Base-by-base conservation (phyloP, 164 flowering plant species). In the Tetracentron sinense region DNA sequence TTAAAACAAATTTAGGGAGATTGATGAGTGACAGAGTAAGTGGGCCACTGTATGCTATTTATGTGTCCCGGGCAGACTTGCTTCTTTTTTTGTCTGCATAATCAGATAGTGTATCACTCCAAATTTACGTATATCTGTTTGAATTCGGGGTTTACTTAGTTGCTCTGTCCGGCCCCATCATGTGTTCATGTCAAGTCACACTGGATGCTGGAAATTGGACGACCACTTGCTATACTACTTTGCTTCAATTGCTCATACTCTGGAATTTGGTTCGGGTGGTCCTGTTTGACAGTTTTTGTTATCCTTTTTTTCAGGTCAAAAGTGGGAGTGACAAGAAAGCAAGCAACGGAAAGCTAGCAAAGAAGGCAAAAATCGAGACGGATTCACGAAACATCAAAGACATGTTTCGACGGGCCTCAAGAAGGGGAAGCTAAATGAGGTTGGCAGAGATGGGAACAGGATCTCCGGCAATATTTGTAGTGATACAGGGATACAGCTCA, bases 321-420 rank as follows among this genome's bases (percentile, higher is more conserved):
- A 72, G 38, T 35, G 72, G 35, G 35, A 67, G 60, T 38, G 82
- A 76, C 28, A 83, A 69, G 77, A 85, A 68, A 70, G 63, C 74
- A 23, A 71, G 62, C 68, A 56, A 29, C 29, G 75, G 74, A 58
- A 84, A 64, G 76, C 88, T 75, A 68, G 64, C 76, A 2, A 91
- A 88, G 68, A 87, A 83, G 81, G 70, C 72, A 30, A 91, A 87
- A 73, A 54, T 74, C 51, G 96, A 88, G 83, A 83, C 82, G 7
- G 75, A 75, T 59, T 88, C 96, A 23, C 71, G 30, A 7, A 85
- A 83, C 73, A 91, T 91, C 47, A 82, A 74, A 77, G 96, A 91
- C 50, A 91, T 91, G 96, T 91, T 91, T 60, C 33, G 70, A 17
- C 80, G 82, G 70, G 90, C 87, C 56, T 73, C 84, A 30, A 78